Evolutionary conservation across 2,329 filamentous ascomycete genomes (phyloP), one percentile per base, ranked within the genome.

Genomic region (Talaromyces verruculosus): DNA sequence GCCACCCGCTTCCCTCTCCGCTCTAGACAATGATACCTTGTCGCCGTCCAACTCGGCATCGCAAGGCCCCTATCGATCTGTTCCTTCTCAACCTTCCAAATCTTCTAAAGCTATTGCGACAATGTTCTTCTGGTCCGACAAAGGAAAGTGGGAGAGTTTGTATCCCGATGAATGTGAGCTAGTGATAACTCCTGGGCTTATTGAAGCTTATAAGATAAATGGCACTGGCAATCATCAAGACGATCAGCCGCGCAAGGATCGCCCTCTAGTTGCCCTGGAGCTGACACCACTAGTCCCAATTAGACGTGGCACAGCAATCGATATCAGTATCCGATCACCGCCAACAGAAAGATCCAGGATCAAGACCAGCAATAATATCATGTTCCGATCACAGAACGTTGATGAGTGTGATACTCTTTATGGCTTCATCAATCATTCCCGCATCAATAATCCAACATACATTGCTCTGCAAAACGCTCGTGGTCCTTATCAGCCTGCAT

Each of bases 381-480:
- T 96, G 83, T 95, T 98, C 85, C 90, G 95, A 49, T 92, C 92
- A 58, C 84, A 89, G 49, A 91, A 86, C 57, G 84, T 88, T 2
- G 85, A 88, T 51, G 94, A 97, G 68, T 96, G 93, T 74, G 89
- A 91, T 69, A 85, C 86, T 41, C 84, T 99, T 4, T 99, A 97
- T 78, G 86, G 86, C 73, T 87, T 94, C 51, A 93, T 98, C 68
- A 96, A 98, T 77, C 86, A 91, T 67, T 89, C 93, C 22, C 90
- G 95, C 58, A 91, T 97, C 75, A 92, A 97, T 79, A 97, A 98
- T 75, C 90, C 92, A 63, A 94, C 93, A 64, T 97, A 94, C 79
- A 93, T 91, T 82, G 75, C 89, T 77, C 71, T 93, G 82, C 85
- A 92, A 83, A 84, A 91, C 81, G 80, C 96, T 84, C 81, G 92